Conservation (phyloP, 2,329 filamentous ascomycete species). For the Bisporella sp. region DNA sequence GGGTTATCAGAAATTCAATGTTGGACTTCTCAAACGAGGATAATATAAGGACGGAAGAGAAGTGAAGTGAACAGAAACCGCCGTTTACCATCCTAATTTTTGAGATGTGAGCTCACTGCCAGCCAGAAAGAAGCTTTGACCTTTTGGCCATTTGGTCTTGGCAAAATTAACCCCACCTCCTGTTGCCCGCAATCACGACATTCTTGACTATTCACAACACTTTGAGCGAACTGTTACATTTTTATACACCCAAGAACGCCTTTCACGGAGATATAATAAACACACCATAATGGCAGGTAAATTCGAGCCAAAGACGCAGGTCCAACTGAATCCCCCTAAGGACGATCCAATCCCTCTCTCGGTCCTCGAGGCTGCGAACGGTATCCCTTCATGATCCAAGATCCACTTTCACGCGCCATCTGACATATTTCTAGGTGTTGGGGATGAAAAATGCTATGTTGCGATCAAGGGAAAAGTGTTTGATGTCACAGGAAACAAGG, state of each 20-base stretch:
- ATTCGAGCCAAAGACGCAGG: conserved; percentile 73
- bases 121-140: too few species aligned
- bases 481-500: conserved; percentile 84
- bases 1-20: background rate
- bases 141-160: too few species aligned
- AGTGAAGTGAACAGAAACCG: too few species aligned
- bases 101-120: too few species aligned
- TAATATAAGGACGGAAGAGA: background rate
- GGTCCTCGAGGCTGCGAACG: background rate
- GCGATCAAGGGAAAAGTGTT: conserved; percentile 86
- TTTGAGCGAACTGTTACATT: too few species aligned
- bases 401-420: background rate
- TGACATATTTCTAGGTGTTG: conserved; percentile 42
- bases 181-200: too few species aligned
- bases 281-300: conserved; percentile 46
- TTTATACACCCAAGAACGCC: too few species aligned
- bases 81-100: too few species aligned
- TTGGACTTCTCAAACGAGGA: background rate
- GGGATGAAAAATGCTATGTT: conserved; percentile 60
- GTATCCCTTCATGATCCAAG: background rate
- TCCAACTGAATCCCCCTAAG: conserved; percentile 76
- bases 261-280: background rate
- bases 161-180: too few species aligned
- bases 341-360: conserved; percentile 67
- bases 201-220: too few species aligned